Conservation (phyloP, 2,329 filamentous ascomycete species). For the Pestalotiopsis sp. region DNA sequence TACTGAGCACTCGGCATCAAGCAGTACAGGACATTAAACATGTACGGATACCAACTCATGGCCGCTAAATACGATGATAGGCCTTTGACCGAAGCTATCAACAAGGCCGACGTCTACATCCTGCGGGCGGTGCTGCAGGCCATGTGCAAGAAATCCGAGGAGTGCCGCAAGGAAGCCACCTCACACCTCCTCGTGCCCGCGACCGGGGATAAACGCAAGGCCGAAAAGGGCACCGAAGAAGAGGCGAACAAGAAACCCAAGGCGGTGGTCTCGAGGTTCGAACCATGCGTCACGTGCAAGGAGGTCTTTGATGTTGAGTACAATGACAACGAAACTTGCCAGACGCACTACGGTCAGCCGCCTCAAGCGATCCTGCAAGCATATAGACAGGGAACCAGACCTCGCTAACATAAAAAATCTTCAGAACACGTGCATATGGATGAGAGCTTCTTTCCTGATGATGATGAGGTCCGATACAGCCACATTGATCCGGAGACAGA, state of each 20-base stretch:
- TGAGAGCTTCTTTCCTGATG: neutral
- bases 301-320: slow-evolving; percentile 7
- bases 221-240: neutral
- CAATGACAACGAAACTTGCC: slow-evolving; percentile 2
- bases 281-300: slow-evolving; percentile 4
- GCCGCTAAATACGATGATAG: neutral
- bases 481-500: slow-evolving; percentile 3
- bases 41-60: neutral
- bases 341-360: neutral
- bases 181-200: neutral
- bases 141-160: slow-evolving; percentile 8
- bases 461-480: slow-evolving; percentile 1
- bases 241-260: slow-evolving; percentile 8
- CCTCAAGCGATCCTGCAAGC: too few relatives aligned
- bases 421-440: neutral
- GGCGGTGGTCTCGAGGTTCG: neutral
- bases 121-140: neutral
- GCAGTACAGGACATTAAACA: too few relatives aligned
- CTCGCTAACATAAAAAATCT: neutral
- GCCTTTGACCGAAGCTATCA: neutral
- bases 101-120: slow-evolving; percentile 7
- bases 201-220: neutral
- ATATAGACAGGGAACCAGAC: neutral
- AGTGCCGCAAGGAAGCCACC: slow-evolving; percentile 2
- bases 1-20: too few relatives aligned